Conservation (phyloP, 129 eudicot species). For the Pseudognaphalium luteoalbum region DNA sequence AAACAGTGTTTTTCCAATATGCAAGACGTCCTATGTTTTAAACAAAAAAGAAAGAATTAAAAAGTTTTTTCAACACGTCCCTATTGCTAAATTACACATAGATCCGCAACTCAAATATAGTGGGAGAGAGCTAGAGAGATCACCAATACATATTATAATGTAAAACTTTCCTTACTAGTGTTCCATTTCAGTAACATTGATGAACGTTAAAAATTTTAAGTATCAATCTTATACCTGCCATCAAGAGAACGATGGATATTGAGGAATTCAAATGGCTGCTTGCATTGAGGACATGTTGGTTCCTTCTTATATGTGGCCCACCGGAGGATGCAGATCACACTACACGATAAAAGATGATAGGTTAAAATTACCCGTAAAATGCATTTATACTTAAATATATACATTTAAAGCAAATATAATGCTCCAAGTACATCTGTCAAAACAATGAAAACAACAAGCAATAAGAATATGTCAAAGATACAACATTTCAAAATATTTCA, state of each 20-base stretch:
- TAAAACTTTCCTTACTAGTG: background rate
- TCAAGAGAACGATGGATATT: constrained; percentile 76
- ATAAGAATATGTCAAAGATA: background rate
- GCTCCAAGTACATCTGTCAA: background rate
- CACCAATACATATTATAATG: background rate
- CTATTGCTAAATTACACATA: background rate
- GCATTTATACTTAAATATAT: background rate
- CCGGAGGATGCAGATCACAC: constrained; percentile 79
- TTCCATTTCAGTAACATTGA: background rate
- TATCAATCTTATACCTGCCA: constrained; percentile 57
- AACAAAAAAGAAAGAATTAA: background rate
- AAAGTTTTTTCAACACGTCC: background rate
- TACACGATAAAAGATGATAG: constrained; percentile 18
- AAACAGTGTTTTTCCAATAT: background rate
- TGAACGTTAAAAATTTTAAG: background rate
- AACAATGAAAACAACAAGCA: background rate
- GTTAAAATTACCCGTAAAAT: background rate
- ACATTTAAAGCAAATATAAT: background rate
- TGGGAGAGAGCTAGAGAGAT: background rate
- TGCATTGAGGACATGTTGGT: constrained; percentile 91
- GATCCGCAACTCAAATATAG: background rate
- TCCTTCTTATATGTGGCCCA: constrained; percentile 86
- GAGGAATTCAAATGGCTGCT: constrained; percentile 70
- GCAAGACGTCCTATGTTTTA: background rate
- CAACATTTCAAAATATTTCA: background rate